phyloP scores from a whole-genome alignment of 2,329 filamentous ascomycete species.

The Diaporthe capsici region DNA sequence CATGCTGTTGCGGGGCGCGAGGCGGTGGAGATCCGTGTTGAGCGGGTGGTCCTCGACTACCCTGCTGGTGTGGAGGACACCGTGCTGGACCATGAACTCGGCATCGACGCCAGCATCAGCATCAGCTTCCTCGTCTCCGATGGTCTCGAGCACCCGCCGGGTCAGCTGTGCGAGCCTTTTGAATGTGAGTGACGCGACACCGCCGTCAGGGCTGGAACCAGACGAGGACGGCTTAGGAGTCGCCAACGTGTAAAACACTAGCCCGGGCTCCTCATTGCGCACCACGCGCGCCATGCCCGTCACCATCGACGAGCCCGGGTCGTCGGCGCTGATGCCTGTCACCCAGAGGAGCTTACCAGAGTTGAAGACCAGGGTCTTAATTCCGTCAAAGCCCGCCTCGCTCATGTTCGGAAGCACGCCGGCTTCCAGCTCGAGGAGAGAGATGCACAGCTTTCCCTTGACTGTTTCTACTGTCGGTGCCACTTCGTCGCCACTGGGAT shows the following conservation, averaged over 20 bases:
- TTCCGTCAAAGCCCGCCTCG: conserved; percentile 34
- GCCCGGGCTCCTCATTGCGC: conserved; percentile 41
- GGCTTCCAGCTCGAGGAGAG: not conserved
- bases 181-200: not conserved
- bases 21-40: not conserved
- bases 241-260: conserved; percentile 46
- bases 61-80: not conserved
- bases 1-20: not conserved
- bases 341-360: conserved; percentile 39
- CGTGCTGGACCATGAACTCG: not conserved
- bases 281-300: conserved; percentile 41
- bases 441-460: not conserved
- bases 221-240: conserved; percentile 43
- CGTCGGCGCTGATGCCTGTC: conserved; percentile 35
- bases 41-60: not conserved
- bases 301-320: conserved; percentile 38
- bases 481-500: not conserved
- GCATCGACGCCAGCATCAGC: not conserved
- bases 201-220: not conserved
- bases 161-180: not conserved
- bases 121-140: not conserved
- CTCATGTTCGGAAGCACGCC: not conserved
- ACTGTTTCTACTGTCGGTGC: not conserved
- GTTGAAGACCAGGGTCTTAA: conserved; percentile 40
- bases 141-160: not conserved